These are phyloP conservation scores for Cutaneotrichosporon cavernicola DNA, from an alignment of 1,284 basidiomycete species.

Conservation along the genomic window DNA sequence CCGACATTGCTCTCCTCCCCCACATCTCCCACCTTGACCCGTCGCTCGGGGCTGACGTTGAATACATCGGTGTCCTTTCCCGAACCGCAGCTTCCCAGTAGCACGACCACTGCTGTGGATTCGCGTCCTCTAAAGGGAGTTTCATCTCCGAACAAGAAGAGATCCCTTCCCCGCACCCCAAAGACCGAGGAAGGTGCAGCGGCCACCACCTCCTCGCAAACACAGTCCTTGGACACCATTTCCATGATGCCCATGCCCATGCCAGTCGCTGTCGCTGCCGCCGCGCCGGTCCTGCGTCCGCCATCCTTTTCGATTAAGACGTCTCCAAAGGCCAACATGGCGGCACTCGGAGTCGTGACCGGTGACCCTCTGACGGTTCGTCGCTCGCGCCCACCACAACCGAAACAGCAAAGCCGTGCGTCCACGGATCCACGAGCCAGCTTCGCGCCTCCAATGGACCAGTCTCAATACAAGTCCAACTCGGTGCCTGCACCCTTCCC, in stretches of 20 bases:
- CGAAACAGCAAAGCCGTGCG: conserved; percentile 3
- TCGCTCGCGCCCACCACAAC: conserved; percentile 8
- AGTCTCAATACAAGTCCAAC: conserved; percentile 8
- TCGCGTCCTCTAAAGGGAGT: background rate
- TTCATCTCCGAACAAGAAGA: conserved; percentile 11
- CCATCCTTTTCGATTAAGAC: conserved; percentile 9
- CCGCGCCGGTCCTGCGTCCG: background rate
- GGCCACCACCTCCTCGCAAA: conserved; percentile 7
- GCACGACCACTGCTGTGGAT: conserved; percentile 9
- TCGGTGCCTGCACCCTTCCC: conserved; percentile 14
- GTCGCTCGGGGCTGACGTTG: background rate
- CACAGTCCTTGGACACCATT: conserved; percentile 8
- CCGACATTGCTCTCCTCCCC: background rate
- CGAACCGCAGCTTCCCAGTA: conserved; percentile 2
- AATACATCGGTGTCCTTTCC: conserved; percentile 7
- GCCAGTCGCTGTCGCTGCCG: conserved; percentile 10
- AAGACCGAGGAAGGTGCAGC: conserved; percentile 1
- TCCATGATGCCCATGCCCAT: conserved; percentile 22
- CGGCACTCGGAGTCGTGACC: conserved; percentile 7
- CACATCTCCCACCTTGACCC: background rate
- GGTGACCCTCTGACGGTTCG: conserved; percentile 1
- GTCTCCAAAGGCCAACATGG: conserved; percentile 15
- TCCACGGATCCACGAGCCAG: conserved; percentile 5
- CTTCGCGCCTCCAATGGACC: conserved; percentile 1
- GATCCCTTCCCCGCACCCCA: conserved; percentile 16